Conservation (phyloP, 1,284 basidiomycete genomes). For the Coriolopsis trogii region DNA sequence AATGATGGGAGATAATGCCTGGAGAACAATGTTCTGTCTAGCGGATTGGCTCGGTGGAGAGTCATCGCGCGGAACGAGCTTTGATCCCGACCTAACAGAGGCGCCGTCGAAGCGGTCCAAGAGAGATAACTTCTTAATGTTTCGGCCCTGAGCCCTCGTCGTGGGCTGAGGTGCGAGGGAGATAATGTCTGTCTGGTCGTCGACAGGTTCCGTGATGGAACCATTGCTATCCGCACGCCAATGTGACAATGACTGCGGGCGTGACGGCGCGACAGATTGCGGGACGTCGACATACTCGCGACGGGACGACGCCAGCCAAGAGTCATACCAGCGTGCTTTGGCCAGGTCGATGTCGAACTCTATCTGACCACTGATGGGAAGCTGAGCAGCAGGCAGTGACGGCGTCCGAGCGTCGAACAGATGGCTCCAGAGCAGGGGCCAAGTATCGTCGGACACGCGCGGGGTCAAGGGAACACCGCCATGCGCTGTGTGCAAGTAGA, state of each 20-base stretch:
- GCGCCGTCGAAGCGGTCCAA: constrained; percentile 60
- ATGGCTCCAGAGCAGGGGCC: constrained; percentile 71
- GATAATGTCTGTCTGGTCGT: constrained; percentile 40
- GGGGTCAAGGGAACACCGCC: constrained; percentile 59
- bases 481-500: constrained; percentile 69
- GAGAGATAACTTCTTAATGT: constrained; percentile 68
- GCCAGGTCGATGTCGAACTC: constrained; percentile 79
- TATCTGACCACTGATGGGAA: constrained; percentile 68
- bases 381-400: constrained; percentile 38
- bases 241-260: constrained; percentile 48
- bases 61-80: constrained; percentile 24
- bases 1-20: constrained; percentile 57
- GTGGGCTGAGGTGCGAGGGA: constrained; percentile 25
- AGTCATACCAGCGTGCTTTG: constrained; percentile 72
- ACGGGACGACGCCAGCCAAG: constrained; percentile 60
- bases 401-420: constrained; percentile 53
- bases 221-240: constrained; percentile 57
- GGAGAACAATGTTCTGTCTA: constrained; percentile 25
- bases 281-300: constrained; percentile 48
- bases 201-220: constrained; percentile 49
- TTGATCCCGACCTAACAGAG: constrained; percentile 39
- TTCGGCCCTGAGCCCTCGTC: constrained; percentile 42
- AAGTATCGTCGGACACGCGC: constrained; percentile 76
- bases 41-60: constrained; percentile 33
- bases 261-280: constrained; percentile 43